Base-by-base conservation (phyloP, 805 yeast species). In the Yarrowia osloensis region DNA sequence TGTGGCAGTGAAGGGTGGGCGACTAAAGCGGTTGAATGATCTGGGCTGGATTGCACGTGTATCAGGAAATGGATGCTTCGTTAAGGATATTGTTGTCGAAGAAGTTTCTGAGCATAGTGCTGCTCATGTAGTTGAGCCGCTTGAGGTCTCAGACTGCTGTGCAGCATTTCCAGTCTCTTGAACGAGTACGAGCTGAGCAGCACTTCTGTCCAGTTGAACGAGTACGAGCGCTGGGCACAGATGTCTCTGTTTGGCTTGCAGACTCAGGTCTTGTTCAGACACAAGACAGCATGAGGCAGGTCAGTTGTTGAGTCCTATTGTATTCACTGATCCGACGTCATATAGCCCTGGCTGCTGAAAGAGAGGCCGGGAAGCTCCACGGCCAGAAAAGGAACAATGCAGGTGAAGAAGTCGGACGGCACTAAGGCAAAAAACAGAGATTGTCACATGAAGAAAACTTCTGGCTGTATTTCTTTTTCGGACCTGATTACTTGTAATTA, bases 281-380 rank as follows among this genome's bases (percentile, higher is more conserved):
- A 26, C 31, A 46, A 26, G 50, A 46, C 50, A 46, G 50, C 50
- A 46, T 26, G 31, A 46, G 17, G 50, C 50, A 46, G 50, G 50
- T 44, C 19, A 44, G 29, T 8, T n/a, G n/a, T n/a, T n/a, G n/a
- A n/a, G n/a, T 7, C n/a, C 31, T 24, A 7, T 44, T 44, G 29
- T 2, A 17, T 24, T 1, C 3, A 26, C 22, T 26, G n/a, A 46
- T 26, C 11, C 15, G 52, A 11, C 52, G 21, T 26, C 33, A 2
- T 26, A 46, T 46, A n/a, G 17, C 8, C 12, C 11, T 7, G 17
- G 46, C 1, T 1, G 11, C 26, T 6, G 2, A 40, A 21, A 13
- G 15, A 21, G 47, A 28, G 31, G 26, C n/a, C 22, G 31, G 31
- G 8, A 28, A 28, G 31, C 31, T 28, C n/a, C n/a, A n/a, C n/a